Conservation (phyloP, 2,329 filamentous ascomycete genomes). For the Fonsecaea pugnacius region DNA sequence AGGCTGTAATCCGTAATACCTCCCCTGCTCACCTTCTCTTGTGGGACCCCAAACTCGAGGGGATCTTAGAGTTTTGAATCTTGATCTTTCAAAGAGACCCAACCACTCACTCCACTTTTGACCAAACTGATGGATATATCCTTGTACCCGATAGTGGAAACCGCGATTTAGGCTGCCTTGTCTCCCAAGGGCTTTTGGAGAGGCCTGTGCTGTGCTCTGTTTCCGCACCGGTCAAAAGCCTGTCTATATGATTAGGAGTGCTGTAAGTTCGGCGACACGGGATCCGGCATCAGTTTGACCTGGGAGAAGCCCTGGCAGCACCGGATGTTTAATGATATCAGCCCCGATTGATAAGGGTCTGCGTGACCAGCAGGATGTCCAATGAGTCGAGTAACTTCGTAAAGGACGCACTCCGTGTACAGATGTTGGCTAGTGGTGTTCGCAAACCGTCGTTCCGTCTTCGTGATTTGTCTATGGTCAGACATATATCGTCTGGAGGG, state of each 20-base stretch:
- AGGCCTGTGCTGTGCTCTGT: background rate
- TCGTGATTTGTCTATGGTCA: constrained; percentile 18
- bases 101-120: background rate
- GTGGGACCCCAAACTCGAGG: background rate
- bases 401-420: background rate
- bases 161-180: too few species aligned
- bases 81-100: background rate
- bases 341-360: background rate
- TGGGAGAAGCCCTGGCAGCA: background rate
- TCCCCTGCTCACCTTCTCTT: background rate
- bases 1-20: background rate
- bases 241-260: background rate
- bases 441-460: constrained; percentile 4
- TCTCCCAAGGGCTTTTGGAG: too few species aligned
- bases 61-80: background rate
- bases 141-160: too few species aligned
- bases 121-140: background rate
- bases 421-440: background rate
- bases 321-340: background rate
- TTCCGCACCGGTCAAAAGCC: background rate
- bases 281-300: background rate
- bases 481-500: constrained; percentile 13
- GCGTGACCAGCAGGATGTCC: background rate
- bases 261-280: background rate
- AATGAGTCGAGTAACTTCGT: background rate